A percentile compares a stretch with the other conserved stretches of the same genome.
These are phyloP conservation scores for Erigeron philadelphicus DNA, from an alignment of 140 eudicot genomes.

Conservation along the genomic window DNA sequence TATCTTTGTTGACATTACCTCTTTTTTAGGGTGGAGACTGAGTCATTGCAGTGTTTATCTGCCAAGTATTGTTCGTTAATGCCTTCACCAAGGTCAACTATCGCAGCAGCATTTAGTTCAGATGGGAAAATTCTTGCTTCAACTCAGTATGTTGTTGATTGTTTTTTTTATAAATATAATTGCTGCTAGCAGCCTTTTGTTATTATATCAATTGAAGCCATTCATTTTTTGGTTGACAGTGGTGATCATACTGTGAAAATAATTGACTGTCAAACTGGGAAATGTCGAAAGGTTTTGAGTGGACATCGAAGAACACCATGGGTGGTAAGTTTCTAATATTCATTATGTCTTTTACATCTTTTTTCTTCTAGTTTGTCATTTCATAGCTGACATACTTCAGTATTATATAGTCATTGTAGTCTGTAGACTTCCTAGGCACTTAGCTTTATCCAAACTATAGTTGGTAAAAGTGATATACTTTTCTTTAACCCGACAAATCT, in stretches of 20 bases:
- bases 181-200: neutral
- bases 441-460: conserved; percentile 7
- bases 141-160: conserved; percentile 63
- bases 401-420: neutral
- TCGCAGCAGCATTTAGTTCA: conserved; percentile 96
- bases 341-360: neutral
- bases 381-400: conserved; percentile 11
- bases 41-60: conserved; percentile 70
- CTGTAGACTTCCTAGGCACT: neutral
- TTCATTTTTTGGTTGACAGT: conserved; percentile 34
- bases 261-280: conserved; percentile 63
- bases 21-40: conserved; percentile 81
- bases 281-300: conserved; percentile 53
- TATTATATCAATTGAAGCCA: conserved; percentile 6
- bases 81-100: conserved; percentile 98
- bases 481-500: too few species aligned
- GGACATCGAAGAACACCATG: conserved; percentile 79
- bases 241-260: conserved; percentile 77
- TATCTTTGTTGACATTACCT: neutral
- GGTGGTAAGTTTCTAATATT: conserved; percentile 47
- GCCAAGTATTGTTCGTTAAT: conserved; percentile 79
- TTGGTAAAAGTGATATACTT: too few species aligned
- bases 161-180: neutral
- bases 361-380: conserved; percentile 3
- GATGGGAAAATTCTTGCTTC: conserved; percentile 96